A percentile compares a stretch with the other conserved stretches of the same genome.
Conservation (phyloP, 2,329 filamentous ascomycete species). For the Phaeosphaeria sp. region DNA sequence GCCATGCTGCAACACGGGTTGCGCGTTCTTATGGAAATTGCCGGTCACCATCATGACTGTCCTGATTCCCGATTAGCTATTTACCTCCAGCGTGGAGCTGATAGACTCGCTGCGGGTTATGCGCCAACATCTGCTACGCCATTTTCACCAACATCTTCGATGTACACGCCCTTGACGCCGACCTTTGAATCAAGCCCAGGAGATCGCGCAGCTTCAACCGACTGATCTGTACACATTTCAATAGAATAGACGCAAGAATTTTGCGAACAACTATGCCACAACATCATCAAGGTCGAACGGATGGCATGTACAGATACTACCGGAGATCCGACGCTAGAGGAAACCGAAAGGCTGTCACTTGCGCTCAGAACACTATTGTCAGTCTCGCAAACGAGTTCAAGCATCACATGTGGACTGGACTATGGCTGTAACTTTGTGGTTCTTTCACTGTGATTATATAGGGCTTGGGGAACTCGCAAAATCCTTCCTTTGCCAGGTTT, state of each 20-base stretch:
- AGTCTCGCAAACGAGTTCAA: too few species aligned
- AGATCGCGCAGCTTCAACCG: background rate
- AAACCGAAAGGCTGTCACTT: too few species aligned
- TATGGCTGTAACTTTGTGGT: too few species aligned
- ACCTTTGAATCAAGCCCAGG: background rate
- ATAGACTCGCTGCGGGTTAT: slow-evolving; percentile 20
- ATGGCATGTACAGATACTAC: too few species aligned
- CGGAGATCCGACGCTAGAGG: too few species aligned
- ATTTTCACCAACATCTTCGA: background rate
- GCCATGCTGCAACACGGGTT: slow-evolving; percentile 30
- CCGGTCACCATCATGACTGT: slow-evolving; percentile 32
- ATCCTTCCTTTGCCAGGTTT: too few species aligned
- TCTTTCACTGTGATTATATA: too few species aligned
- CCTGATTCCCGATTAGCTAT: slow-evolving; percentile 27
- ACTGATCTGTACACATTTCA: background rate
- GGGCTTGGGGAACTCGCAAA: too few species aligned
- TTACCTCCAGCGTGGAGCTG: slow-evolving; percentile 37
- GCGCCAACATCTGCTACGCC: background rate
- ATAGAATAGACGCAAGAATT: background rate
- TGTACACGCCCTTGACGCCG: background rate
- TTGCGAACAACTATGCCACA: background rate
- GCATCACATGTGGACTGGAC: too few species aligned
- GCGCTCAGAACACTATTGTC: too few species aligned
- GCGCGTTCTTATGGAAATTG: slow-evolving; percentile 29
- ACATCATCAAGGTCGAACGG: background rate